A percentile compares a stretch with the other conserved stretches of the same genome.
phyloP scores from a whole-genome alignment of 2,329 filamentous ascomycete genomes.

The Colletotrichum sp. region DNA sequence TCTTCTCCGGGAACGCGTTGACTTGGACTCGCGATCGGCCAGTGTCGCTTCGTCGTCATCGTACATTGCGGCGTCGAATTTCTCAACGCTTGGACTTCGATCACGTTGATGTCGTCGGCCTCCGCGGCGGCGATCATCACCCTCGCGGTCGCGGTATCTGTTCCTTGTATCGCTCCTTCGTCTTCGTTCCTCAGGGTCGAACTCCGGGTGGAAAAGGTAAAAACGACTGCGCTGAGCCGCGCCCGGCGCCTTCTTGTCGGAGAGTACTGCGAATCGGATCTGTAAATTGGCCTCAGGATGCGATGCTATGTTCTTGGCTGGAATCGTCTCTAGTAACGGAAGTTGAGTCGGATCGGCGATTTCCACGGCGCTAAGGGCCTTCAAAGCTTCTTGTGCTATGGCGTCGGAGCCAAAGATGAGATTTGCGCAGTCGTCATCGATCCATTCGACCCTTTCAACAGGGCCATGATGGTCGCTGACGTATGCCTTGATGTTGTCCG shows the following conservation, averaged over 20 bases:
- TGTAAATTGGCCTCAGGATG: conserved; percentile 74
- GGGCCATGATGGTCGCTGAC: conserved; percentile 69
- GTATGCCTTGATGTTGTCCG: conserved; percentile 79
- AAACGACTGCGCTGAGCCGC: conserved; percentile 86
- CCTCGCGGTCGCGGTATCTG: conserved; percentile 67
- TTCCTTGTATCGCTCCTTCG: conserved; percentile 63
- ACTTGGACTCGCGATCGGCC: conserved; percentile 28
- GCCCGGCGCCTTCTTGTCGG: conserved; percentile 81
- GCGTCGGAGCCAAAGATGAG: conserved; percentile 71
- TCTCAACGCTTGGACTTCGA: conserved; percentile 51
- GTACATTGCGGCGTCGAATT: conserved; percentile 81
- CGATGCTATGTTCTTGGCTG: conserved; percentile 71
- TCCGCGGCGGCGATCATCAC: conserved; percentile 37
- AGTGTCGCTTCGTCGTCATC: conserved; percentile 66
- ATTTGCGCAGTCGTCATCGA: conserved; percentile 91
- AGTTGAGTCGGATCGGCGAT: conserved; percentile 60
- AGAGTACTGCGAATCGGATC: conserved; percentile 74
- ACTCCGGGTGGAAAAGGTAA: conserved; percentile 90
- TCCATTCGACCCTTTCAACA: conserved; percentile 82
- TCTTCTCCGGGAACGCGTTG: conserved; percentile 39
- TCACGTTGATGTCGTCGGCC: conserved; percentile 44
- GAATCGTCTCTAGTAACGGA: conserved; percentile 67
- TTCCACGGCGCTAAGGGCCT: conserved; percentile 56
- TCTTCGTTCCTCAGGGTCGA: conserved; percentile 79
- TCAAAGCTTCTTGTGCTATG: conserved; percentile 59